Evolutionary conservation across 139 green algal species (phyloP), one percentile per base, ranked within the genome.

Genomic region (Chlamydomonas urium): DNA sequence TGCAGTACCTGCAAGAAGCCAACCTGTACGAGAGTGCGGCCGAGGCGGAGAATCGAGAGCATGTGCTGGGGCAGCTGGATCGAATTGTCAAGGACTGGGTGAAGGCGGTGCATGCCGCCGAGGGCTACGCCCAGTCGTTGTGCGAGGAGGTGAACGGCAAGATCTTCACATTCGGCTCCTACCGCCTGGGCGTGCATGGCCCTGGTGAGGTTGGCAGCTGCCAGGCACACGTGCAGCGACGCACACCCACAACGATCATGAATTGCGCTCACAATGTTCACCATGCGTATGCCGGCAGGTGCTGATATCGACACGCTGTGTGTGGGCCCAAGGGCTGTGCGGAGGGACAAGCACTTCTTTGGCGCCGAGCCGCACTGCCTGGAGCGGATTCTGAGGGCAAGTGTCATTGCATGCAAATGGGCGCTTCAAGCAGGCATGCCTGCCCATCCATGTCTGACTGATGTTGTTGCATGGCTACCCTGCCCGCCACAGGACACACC

Each of bases 281-380:
- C n/a, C n/a, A n/a, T n/a, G n/a, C n/a, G n/a, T n/a, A n/a, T n/a
- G n/a, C n/a, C n/a, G 21, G 19, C 91, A 86, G 94, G 94, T 10
- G 85, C 86, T 67, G 94, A 99, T 81, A 98, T 99, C 77, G 94
- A 99, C 73, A 97, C 93, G 4, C 81, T 99, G 38, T 96, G 90
- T 56, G 85, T 98, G 17, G 94, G 94, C 0, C 94, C 94, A 3
- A 73, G 60, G 4, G 91, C 93, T 66, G 82, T 85, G 5, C 82
- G 71, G 3, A 78, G 92, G 1, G 86, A 96, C n/a, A 74, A 79
- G 17, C 86, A 98, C 71, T 98, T 98, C 58, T 99, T 99, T 76
- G 94, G 93, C 2, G 56, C 38, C 2, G 81, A 89, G 63, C 74
- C 81, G 19, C 80, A 91, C 75, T 89, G 84, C 69, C 72, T 93